Evolutionary conservation across 345 rosid genomes (phyloP), one percentile per base, ranked within the genome.

Genomic region (Corchorus capsularis): DNA sequence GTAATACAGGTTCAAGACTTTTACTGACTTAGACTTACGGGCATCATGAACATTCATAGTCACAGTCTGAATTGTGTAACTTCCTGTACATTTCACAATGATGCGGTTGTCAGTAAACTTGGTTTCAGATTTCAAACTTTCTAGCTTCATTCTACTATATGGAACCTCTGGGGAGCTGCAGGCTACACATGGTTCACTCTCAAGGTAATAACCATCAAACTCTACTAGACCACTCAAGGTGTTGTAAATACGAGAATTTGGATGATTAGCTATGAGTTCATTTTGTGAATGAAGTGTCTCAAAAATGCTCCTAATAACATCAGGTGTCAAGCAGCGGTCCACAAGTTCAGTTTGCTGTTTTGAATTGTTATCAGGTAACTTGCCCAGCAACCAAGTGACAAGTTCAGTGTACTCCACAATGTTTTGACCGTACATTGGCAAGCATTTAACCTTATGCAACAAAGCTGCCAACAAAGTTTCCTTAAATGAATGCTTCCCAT

Each of bases 131-230:
- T 96, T 96, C 87, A 96, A 79, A 83, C 92, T 93, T 84, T 96
- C 99, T 61, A 96, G 89, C 88, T 96, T 96, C 98, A 93, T 96
- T 86, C 93, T 89, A 88, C 96, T 87, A 61, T 93, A 96, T 17
- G 98, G 99, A 53, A 96, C 98, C 87, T 96, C 99, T 22, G 99
- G 99, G 75, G 99, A 89, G 83, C 99, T 96, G 88, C 99, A 96
- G 71, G 98, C 89, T 73, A 96, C 99, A 87, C 99, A 96, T 17
- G 99, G 99, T 78, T 96, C 99, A 69, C 97, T 96, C 88, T 96
- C 99, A 70, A 96, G 98, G 87, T 93, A 96, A 83, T 96, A 96
- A 73, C 99, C 99, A 85, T 93, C 99, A 79, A 96, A 96, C 75
- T 93, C 99, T 80, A 96, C 98, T 63, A 96, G 90, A 80, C 96